These are phyloP conservation scores for Pseudonitzschia pungens DNA, from an alignment of 108 stramenopile species.

Conservation along the genomic window DNA sequence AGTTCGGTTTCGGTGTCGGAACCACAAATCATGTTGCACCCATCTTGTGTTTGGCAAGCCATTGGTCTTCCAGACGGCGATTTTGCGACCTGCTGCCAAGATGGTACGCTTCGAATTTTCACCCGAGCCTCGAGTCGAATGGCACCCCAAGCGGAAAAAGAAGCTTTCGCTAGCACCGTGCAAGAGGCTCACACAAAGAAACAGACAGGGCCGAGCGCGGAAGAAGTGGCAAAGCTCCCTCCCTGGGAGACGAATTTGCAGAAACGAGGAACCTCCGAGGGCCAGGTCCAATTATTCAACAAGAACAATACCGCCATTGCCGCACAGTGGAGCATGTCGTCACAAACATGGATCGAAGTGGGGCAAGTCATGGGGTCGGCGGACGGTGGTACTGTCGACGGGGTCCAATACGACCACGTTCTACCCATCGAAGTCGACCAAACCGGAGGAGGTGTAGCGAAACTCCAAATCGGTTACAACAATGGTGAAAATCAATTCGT, in stretches of 20 bases:
- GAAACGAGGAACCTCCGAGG: slow-evolving; percentile 70
- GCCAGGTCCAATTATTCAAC: slow-evolving; percentile 92
- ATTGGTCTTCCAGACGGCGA: slow-evolving; percentile 58
- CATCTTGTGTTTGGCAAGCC: slow-evolving; percentile 79
- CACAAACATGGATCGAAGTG: slow-evolving; percentile 92
- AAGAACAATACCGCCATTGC: slow-evolving; percentile 88
- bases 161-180: slow-evolving; percentile 60
- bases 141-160: slow-evolving; percentile 59
- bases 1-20: background rate
- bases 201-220: slow-evolving; percentile 60
- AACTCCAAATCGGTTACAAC: slow-evolving; percentile 92
- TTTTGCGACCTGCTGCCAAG: slow-evolving; percentile 88
- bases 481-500: slow-evolving; percentile 97
- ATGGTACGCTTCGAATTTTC: slow-evolving; percentile 80
- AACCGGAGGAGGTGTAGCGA: slow-evolving; percentile 79
- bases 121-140: slow-evolving; percentile 59
- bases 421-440: slow-evolving; percentile 95
- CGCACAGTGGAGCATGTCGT: slow-evolving; percentile 87
- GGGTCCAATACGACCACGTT: slow-evolving; percentile 88
- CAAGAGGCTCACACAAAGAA: slow-evolving; percentile 48
- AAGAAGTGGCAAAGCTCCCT: slow-evolving; percentile 88
- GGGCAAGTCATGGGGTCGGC: slow-evolving; percentile 93
- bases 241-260: slow-evolving; percentile 79
- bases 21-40: slow-evolving; percentile 69
- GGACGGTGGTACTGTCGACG: slow-evolving; percentile 77